A percentile compares a stretch with the other conserved stretches of the same genome.
Conservation (phyloP, 1,284 basidiomycete genomes). For the Boletellus deceptivus region DNA sequence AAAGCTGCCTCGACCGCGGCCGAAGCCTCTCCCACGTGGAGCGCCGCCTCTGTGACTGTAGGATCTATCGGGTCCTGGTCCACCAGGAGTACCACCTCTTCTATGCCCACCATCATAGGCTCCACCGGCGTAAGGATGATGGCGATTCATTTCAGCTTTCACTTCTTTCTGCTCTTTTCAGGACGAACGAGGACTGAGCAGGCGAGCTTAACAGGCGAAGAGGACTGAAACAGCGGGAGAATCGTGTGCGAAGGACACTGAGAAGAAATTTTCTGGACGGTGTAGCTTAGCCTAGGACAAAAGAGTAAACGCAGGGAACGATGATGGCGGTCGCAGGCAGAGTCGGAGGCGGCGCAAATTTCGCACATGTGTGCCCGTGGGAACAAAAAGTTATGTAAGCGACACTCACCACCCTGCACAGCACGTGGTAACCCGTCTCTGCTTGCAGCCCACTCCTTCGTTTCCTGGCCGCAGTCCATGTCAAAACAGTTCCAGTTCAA, state of each 20-base stretch:
- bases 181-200: conserved; percentile 32
- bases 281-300: conserved; percentile 24
- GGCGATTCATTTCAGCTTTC: conserved; percentile 65
- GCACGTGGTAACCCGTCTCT: background rate
- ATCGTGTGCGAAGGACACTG: conserved; percentile 24
- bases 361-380: conserved; percentile 25
- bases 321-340: conserved; percentile 27
- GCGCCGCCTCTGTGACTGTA: conserved; percentile 64
- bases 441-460: conserved; percentile 5
- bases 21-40: conserved; percentile 61
- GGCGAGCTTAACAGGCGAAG: conserved; percentile 29
- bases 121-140: conserved; percentile 74
- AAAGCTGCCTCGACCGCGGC: conserved; percentile 57
- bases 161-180: conserved; percentile 25
- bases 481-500: conserved; percentile 87
- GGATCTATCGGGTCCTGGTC: conserved; percentile 69
- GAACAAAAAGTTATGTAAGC: conserved; percentile 29
- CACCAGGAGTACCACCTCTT: conserved; percentile 61
- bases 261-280: conserved; percentile 23
- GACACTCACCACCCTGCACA: conserved; percentile 1
- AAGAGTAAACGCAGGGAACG: conserved; percentile 25
- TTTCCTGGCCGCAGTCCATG: conserved; percentile 45
- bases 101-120: conserved; percentile 63
- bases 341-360: conserved; percentile 20
- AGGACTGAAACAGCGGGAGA: conserved; percentile 19